Percentiles rank a stretch among this genome's conserved stretches.
These are phyloP conservation scores for Mycena floridula DNA, from an alignment of 768 basidiomycete genomes.

Conservation along the genomic window DNA sequence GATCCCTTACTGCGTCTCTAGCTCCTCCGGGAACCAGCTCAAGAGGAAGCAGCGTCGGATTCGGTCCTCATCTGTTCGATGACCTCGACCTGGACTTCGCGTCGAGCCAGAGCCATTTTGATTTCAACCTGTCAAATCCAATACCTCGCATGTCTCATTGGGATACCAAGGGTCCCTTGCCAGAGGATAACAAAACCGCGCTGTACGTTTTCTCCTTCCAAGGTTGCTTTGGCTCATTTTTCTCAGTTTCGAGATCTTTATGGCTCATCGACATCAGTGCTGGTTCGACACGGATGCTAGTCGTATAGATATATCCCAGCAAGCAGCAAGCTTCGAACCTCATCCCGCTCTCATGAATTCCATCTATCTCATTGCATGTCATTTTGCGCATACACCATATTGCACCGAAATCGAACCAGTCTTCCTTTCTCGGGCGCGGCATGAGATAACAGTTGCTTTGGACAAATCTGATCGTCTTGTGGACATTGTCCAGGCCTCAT, in stretches of 20 bases:
- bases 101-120: constrained; percentile 2
- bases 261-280: constrained; percentile 52
- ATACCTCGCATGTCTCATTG: constrained; percentile 17
- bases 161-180: constrained; percentile 21
- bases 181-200: constrained; percentile 29
- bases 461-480: constrained; percentile 49
- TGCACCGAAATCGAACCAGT: constrained; percentile 37
- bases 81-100: neutral
- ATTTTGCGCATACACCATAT: constrained; percentile 36
- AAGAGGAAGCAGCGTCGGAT: no score
- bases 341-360: constrained; percentile 58
- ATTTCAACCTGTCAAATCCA: neutral
- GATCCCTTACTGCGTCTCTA: neutral
- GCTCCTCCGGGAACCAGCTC: no score
- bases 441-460: constrained; percentile 47
- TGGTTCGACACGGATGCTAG: constrained; percentile 46
- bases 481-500: constrained; percentile 55
- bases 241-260: constrained; percentile 46
- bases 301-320: constrained; percentile 33
- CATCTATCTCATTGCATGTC: constrained; percentile 55
- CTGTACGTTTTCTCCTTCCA: no score
- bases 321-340: constrained; percentile 24
- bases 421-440: constrained; percentile 42
- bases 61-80: neutral
- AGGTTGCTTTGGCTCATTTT: neutral